phyloP scores from a whole-genome alignment of 176 grass and related monocot species.

The Coix lacrymajobi region DNA sequence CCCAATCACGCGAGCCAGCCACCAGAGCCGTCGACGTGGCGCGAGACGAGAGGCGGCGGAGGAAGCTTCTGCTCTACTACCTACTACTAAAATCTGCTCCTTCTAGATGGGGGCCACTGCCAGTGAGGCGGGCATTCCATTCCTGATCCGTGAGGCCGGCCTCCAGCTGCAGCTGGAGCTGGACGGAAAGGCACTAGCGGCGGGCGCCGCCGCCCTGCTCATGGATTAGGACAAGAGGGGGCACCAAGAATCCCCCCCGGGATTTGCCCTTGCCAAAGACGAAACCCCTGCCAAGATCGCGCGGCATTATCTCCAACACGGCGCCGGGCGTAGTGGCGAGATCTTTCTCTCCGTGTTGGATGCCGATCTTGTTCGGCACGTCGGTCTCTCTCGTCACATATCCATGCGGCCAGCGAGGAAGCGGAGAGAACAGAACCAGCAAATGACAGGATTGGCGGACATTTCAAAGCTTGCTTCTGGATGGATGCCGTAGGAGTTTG shows the following conservation, averaged over 20 bases:
- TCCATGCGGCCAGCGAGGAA: neutral
- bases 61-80: neutral
- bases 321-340: conserved; percentile 5
- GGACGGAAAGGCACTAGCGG: conserved; percentile 10
- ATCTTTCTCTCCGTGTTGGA: conserved; percentile 23
- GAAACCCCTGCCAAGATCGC: neutral
- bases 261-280: conserved; percentile 15
- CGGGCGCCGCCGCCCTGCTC: neutral
- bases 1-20: neutral
- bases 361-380: conserved; percentile 35
- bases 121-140: too few species aligned
- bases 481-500: neutral
- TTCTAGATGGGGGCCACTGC: conserved; percentile 16
- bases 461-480: too few species aligned
- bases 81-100: conserved; percentile 7
- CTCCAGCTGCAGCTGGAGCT: conserved; percentile 10
- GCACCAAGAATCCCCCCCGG: conserved; percentile 4
- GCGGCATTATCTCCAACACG: neutral
- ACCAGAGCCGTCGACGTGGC: conserved; percentile 18
- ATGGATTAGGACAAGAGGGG: conserved; percentile 5
- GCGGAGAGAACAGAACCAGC: neutral
- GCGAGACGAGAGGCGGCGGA: neutral
- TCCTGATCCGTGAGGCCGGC: neutral
- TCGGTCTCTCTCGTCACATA: conserved; percentile 1
- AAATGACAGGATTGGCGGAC: neutral